These are phyloP conservation scores for Aegilops tauschii DNA, from an alignment of 176 grass and related monocot species.

Conservation along the genomic window DNA sequence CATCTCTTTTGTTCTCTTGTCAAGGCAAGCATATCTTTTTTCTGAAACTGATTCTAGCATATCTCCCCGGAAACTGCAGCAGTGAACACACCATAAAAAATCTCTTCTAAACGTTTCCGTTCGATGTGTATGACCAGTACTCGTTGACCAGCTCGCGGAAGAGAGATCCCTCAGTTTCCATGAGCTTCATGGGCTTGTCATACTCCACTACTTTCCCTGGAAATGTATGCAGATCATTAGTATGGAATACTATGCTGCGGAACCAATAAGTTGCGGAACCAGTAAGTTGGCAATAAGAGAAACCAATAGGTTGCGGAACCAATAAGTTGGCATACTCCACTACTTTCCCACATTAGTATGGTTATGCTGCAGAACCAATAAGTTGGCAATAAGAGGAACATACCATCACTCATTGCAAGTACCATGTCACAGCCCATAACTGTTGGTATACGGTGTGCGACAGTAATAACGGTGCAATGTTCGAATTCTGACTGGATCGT, in stretches of 20 bases:
- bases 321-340: constrained; percentile 55
- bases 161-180: constrained; percentile 72
- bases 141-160: constrained; percentile 61
- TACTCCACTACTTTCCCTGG: constrained; percentile 68
- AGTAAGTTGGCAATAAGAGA: constrained; percentile 1
- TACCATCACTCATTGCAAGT: constrained; percentile 79
- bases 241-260: not conserved
- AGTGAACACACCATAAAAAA: not conserved
- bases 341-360: constrained; percentile 33
- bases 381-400: constrained; percentile 15
- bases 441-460: constrained; percentile 85
- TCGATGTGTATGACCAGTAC: constrained; percentile 68
- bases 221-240: constrained; percentile 1
- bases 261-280: too few species aligned
- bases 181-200: constrained; percentile 66
- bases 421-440: constrained; percentile 86
- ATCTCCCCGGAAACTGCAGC: not conserved
- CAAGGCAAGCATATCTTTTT: not conserved
- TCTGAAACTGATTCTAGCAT: not conserved
- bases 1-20: not conserved
- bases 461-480: constrained; percentile 83
- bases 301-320: not conserved
- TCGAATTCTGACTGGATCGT: constrained; percentile 76
- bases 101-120: constrained; percentile 23
- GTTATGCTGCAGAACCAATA: not conserved